Evolutionary conservation across 371 early-diverging fungal genomes (phyloP).

Genomic region (Mortierella sp.): DNA sequence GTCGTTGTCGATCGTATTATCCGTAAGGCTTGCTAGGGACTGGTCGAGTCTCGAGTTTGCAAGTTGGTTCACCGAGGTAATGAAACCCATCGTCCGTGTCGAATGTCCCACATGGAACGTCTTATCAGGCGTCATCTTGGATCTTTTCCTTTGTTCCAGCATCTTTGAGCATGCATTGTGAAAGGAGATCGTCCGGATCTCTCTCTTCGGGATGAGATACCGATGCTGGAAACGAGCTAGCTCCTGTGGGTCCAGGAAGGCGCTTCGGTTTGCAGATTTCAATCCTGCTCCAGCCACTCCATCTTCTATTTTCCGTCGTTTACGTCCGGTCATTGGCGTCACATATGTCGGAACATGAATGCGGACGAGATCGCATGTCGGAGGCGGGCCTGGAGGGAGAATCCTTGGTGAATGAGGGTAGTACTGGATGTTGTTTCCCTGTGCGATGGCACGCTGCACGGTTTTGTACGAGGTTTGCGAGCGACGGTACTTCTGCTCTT

Average conservation of each 20-base stretch:
- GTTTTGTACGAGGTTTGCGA: conserved; percentile 70
- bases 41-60: conserved; percentile 24
- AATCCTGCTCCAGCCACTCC: neutral
- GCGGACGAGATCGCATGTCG: conserved; percentile 31
- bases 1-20: conserved; percentile 5
- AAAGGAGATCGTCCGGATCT: conserved; percentile 22
- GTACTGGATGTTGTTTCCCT: conserved; percentile 56
- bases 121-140: conserved; percentile 5
- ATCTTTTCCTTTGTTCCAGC: conserved; percentile 9
- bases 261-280: neutral
- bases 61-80: conserved; percentile 12
- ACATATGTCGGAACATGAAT: conserved; percentile 33
- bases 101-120: conserved; percentile 37
- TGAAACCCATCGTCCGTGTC: conserved; percentile 19
- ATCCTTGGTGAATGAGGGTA: conserved; percentile 57
- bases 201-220: conserved; percentile 23
- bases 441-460: conserved; percentile 67
- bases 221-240: conserved; percentile 30
- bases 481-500: conserved; percentile 75
- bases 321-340: conserved; percentile 1
- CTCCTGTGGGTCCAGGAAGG: conserved; percentile 35
- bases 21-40: conserved; percentile 9
- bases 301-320: conserved; percentile 10
- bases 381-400: conserved; percentile 24
- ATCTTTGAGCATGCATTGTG: conserved; percentile 3